Percentiles rank a stretch among this genome's conserved stretches.
Evolutionary conservation across 2,329 filamentous ascomycete genomes (phyloP).

Genomic region (Fusarium sp.): DNA sequence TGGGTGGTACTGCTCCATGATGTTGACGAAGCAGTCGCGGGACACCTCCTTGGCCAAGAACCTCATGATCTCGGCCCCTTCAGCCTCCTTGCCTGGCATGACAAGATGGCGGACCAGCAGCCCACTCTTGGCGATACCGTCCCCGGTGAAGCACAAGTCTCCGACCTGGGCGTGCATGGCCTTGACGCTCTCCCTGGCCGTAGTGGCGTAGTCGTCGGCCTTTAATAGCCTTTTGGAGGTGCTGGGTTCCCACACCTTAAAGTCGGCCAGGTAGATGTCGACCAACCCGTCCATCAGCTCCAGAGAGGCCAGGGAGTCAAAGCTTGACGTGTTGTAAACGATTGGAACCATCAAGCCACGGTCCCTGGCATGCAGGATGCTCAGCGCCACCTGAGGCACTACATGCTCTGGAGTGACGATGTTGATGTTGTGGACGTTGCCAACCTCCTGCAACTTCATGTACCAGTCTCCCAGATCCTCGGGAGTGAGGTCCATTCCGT

Average conservation of each 20-base stretch:
- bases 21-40: constrained; percentile 80
- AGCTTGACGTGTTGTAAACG: constrained; percentile 87
- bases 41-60: constrained; percentile 81
- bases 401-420: constrained; percentile 89
- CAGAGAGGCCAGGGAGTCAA: constrained; percentile 79
- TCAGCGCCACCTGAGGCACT: constrained; percentile 82
- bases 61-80: constrained; percentile 78
- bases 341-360: constrained; percentile 78
- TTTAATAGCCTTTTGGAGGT: constrained; percentile 80
- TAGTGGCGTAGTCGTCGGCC: constrained; percentile 77
- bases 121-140: constrained; percentile 83
- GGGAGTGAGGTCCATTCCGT: constrained; percentile 81
- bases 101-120: constrained; percentile 82
- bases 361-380: constrained; percentile 78
- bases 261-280: constrained; percentile 89
- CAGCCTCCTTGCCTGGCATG: constrained; percentile 83
- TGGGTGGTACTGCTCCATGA: constrained; percentile 90
- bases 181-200: constrained; percentile 80
- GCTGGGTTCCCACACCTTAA: constrained; percentile 79
- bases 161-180: constrained; percentile 86
- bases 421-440: constrained; percentile 91
- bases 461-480: constrained; percentile 86
- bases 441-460: constrained; percentile 81
- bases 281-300: constrained; percentile 80
- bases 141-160: constrained; percentile 82